These are phyloP conservation scores for Dorcoceras hygrometricum DNA, from an alignment of 257 asterid species.

Conservation along the genomic window DNA sequence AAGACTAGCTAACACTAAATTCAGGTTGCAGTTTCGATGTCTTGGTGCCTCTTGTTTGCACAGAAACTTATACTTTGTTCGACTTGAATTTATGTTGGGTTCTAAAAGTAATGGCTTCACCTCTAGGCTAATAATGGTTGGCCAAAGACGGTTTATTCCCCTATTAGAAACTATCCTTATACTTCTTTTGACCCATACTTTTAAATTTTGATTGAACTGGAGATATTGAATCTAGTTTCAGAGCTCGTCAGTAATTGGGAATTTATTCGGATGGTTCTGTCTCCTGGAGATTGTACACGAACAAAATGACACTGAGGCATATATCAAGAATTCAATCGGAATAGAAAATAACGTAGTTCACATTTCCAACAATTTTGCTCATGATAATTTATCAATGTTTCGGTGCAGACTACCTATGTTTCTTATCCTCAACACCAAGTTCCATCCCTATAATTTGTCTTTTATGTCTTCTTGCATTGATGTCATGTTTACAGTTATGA, in stretches of 20 bases:
- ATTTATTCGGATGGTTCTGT: neutral
- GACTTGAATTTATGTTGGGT: neutral
- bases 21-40: neutral
- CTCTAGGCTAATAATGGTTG: neutral
- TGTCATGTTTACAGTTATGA: slow-evolving; percentile 3
- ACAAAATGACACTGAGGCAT: neutral
- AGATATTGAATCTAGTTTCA: neutral
- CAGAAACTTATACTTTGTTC: no score
- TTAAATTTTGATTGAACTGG: neutral
- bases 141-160: neutral
- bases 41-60: slow-evolving; percentile 1
- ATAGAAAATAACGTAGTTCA: neutral
- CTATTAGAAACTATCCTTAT: neutral
- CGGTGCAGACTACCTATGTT: neutral
- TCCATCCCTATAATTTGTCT: neutral
- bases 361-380: neutral
- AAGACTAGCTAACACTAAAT: neutral
- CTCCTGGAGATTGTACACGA: neutral
- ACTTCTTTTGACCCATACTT: neutral
- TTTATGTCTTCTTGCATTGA: neutral
- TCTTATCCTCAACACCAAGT: neutral
- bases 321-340: neutral
- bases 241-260: neutral
- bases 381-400: neutral
- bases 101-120: neutral